phyloP scores from a whole-genome alignment of 257 asterid species.

The Haberlea rhodopensis region DNA sequence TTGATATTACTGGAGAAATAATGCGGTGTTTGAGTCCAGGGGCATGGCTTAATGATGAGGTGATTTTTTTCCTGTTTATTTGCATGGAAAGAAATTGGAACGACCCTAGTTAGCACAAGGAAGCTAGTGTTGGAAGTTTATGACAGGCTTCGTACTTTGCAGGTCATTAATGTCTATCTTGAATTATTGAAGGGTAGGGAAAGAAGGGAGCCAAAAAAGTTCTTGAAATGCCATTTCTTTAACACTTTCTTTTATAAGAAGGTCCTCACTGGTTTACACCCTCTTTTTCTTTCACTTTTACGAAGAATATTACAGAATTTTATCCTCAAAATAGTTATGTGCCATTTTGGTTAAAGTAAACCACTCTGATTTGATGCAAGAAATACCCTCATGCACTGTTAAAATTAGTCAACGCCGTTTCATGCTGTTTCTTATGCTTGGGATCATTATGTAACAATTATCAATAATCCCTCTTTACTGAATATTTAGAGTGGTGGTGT shows the following conservation, averaged over 20 bases:
- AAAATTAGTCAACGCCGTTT: background rate
- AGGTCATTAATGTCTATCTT: constrained; percentile 89
- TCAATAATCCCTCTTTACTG: background rate
- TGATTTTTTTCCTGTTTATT: constrained; percentile 20
- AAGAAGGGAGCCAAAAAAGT: constrained; percentile 68
- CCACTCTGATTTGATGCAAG: too few relatives aligned
- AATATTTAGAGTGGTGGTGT: background rate
- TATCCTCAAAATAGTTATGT: background rate
- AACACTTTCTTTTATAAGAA: constrained; percentile 88
- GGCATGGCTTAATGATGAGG: constrained; percentile 97
- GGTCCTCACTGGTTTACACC: constrained; percentile 41
- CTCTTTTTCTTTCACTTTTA: background rate
- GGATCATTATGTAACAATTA: background rate
- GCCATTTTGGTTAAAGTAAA: too few relatives aligned
- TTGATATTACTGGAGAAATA: constrained; percentile 70
- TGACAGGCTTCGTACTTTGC: constrained; percentile 27
- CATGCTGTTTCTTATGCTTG: background rate
- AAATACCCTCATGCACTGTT: background rate
- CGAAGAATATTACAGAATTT: background rate
- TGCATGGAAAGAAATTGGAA: constrained; percentile 12
- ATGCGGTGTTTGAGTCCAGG: constrained; percentile 72
- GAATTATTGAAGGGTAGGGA: constrained; percentile 92
- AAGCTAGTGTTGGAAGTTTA: constrained; percentile 1
- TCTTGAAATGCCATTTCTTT: constrained; percentile 85
- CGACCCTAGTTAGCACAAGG: constrained; percentile 9